Percentiles rank a stretch among this genome's conserved stretches.
These are phyloP conservation scores for Ceriops decandra DNA, from an alignment of 345 rosid genomes.

Conservation along the genomic window DNA sequence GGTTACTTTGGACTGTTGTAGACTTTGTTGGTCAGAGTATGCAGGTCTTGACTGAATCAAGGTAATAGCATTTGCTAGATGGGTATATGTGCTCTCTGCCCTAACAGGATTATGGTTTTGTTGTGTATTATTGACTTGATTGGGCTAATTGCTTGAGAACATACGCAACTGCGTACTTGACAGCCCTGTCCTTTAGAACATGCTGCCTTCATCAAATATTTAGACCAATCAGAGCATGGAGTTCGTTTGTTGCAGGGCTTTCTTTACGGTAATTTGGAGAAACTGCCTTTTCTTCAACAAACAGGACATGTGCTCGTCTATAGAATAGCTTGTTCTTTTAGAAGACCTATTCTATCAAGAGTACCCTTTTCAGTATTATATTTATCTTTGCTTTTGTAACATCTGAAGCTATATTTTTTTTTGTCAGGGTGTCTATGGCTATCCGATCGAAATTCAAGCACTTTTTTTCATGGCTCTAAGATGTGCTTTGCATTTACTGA, in stretches of 20 bases:
- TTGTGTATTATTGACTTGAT: too few species aligned
- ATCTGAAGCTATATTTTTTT: slow-evolving; percentile 24
- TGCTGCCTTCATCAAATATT: too few species aligned
- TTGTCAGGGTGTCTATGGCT: slow-evolving; percentile 86
- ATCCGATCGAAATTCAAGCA: slow-evolving; percentile 94
- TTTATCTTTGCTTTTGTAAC: slow-evolving; percentile 8
- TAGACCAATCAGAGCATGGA: too few species aligned
- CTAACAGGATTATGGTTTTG: too few species aligned
- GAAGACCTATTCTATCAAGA: background rate
- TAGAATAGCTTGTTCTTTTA: too few species aligned
- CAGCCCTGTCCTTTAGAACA: background rate
- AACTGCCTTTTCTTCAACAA: too few species aligned
- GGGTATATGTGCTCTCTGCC: too few species aligned
- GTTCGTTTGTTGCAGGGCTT: too few species aligned
- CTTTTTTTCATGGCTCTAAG: slow-evolving; percentile 92
- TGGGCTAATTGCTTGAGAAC: background rate
- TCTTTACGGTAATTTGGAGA: too few species aligned
- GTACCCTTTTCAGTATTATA: background rate
- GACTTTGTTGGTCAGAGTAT: background rate
- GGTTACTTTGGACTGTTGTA: background rate
- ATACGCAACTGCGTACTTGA: background rate
- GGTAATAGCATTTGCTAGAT: too few species aligned
- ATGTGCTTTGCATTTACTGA: slow-evolving; percentile 73
- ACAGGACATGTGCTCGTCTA: too few species aligned
- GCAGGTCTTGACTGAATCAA: too few species aligned